Evolutionary conservation across 768 basidiomycete species (phyloP).

Genomic region (Lactarius hatsudake): DNA sequence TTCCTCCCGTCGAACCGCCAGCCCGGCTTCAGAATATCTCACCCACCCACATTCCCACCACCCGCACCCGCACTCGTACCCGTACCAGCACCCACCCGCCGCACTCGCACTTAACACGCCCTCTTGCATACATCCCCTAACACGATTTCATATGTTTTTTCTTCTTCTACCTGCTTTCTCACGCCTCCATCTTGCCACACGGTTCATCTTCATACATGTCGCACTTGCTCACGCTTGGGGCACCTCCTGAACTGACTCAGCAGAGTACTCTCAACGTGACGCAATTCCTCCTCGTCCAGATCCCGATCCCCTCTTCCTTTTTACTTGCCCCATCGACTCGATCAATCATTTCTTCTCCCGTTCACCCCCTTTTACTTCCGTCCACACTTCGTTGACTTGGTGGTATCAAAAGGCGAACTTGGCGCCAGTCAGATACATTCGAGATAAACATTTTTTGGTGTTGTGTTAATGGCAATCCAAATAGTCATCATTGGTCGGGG

Average conservation of each 20-base stretch:
- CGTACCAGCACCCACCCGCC: not conserved
- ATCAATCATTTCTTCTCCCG: not conserved
- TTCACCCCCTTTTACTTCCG: conserved; percentile 14
- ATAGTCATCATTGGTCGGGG: conserved; percentile 19
- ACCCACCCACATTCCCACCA: conserved; percentile 1
- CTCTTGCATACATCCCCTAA: not conserved
- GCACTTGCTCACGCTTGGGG: conserved; percentile 18
- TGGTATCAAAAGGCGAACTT: not conserved
- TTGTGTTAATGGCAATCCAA: conserved; percentile 24
- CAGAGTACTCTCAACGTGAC: conserved; percentile 19
- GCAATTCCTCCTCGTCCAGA: conserved; percentile 23
- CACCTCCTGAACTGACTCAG: conserved; percentile 18
- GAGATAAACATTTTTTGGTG: not conserved
- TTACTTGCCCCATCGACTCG: conserved; percentile 19
- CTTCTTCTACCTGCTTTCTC: conserved; percentile 15
- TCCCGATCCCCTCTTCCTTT: conserved; percentile 26
- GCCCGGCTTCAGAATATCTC: conserved; percentile 5
- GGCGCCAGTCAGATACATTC: conserved; percentile 9
- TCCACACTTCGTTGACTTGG: not conserved
- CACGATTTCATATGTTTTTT: conserved; percentile 13
- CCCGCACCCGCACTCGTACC: not conserved
- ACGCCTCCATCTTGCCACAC: conserved; percentile 24
- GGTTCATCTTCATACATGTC: conserved; percentile 21
- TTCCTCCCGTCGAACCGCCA: not conserved
- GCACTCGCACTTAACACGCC: not conserved